Evolutionary conservation across 306 rosid species (phyloP).

Genomic region (Rosa rugosa): DNA sequence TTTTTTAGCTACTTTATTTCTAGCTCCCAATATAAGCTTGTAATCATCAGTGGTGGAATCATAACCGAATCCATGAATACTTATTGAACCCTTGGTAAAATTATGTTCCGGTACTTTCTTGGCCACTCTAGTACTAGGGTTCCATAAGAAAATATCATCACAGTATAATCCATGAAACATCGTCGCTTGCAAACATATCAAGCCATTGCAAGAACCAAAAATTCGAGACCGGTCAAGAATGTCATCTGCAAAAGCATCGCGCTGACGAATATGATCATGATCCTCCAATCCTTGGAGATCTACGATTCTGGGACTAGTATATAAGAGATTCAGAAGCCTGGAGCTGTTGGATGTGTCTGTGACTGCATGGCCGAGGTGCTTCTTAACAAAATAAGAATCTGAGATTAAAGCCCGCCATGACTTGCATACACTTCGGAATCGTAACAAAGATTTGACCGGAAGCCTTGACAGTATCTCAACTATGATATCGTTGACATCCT

Average conservation of each 20-base stretch:
- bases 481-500: neutral
- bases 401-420: conserved; percentile 5
- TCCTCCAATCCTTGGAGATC: neutral
- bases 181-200: neutral
- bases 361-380: neutral
- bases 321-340: neutral
- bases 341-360: neutral
- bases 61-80: neutral
- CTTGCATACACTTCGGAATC: conserved; percentile 4
- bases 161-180: neutral
- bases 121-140: neutral
- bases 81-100: neutral
- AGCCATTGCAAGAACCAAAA: conserved; percentile 8
- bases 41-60: neutral
- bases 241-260: neutral
- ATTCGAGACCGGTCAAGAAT: neutral
- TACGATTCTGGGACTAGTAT: neutral
- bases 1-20: neutral
- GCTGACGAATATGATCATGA: neutral
- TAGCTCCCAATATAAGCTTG: neutral
- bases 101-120: neutral
- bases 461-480: conserved; percentile 3
- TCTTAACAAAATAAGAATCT: neutral
- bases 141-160: neutral
- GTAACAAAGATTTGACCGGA: neutral